Conservation (phyloP, 1,139 yeast species). For the Yamadazyma dendronema region DNA sequence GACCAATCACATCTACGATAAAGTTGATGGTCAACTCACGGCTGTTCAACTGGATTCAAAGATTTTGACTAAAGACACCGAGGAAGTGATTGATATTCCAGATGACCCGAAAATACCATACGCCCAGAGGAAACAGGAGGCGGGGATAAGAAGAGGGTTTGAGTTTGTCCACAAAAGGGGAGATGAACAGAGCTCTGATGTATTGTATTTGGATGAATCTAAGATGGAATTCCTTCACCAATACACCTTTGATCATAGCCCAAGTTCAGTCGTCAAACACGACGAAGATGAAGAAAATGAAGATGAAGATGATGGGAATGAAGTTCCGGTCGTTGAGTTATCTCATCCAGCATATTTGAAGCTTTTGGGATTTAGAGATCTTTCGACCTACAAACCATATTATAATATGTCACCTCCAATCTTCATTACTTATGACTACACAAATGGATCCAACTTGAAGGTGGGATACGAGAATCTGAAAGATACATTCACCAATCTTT, state of each 20-base stretch:
- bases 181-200: constrained; percentile 27
- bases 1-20: constrained; percentile 43
- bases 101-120: constrained; percentile 16
- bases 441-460: constrained; percentile 30
- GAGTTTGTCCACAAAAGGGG: constrained; percentile 19
- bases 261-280: constrained; percentile 16
- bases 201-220: constrained; percentile 27
- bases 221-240: constrained; percentile 30
- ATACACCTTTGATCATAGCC: constrained; percentile 36
- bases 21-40: constrained; percentile 43
- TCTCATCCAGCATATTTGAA: constrained; percentile 43
- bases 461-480: constrained; percentile 57
- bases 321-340: constrained; percentile 12
- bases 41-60: constrained; percentile 47
- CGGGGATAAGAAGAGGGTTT: constrained; percentile 29
- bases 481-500: constrained; percentile 66
- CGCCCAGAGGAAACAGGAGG: constrained; percentile 43
- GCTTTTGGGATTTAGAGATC: constrained; percentile 64
- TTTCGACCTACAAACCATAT: constrained; percentile 43
- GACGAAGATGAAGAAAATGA: constrained; percentile 15
- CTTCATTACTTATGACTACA: constrained; percentile 51
- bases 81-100: constrained; percentile 19
- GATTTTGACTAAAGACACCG: constrained; percentile 26
- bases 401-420: constrained; percentile 55
- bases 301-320: constrained; percentile 14